phyloP scores from a whole-genome alignment of 805 yeast species.

The Kodamaea laetipori region DNA sequence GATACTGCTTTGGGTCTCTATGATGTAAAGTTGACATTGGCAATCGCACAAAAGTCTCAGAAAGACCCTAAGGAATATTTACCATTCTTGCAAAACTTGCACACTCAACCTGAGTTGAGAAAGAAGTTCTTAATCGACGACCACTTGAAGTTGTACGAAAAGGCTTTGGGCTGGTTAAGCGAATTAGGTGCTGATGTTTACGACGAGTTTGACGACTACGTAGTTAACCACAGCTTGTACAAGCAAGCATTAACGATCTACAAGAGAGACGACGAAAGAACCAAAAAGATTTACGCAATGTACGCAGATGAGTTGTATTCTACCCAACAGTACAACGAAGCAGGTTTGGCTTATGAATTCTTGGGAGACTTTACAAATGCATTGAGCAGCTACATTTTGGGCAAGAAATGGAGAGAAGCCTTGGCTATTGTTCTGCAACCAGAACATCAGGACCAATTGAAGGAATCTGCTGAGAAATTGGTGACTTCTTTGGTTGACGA shows the following conservation, averaged over 20 bases:
- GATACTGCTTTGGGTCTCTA: conserved; percentile 78
- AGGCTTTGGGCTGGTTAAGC: conserved; percentile 68
- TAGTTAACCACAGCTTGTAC: conserved; percentile 69
- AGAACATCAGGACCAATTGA: conserved; percentile 40
- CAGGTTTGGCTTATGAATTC: conserved; percentile 78
- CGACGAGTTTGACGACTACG: conserved; percentile 67
- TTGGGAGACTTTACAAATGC: conserved; percentile 61
- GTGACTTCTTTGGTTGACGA: conserved; percentile 62
- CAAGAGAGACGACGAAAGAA: conserved; percentile 55
- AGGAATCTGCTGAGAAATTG: conserved; percentile 58
- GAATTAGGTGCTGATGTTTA: conserved; percentile 42
- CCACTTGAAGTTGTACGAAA: conserved; percentile 62
- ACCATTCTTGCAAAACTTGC: conserved; percentile 83
- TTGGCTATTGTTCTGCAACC: conserved; percentile 55
- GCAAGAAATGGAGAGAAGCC: conserved; percentile 86
- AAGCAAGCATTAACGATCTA: conserved; percentile 65
- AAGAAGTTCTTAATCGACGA: conserved; percentile 79
- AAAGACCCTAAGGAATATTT: conserved; percentile 97
- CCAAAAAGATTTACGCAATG: conserved; percentile 52
- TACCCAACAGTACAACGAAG: conserved; percentile 63
- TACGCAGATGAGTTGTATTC: conserved; percentile 66
- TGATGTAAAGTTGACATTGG: conserved; percentile 75
- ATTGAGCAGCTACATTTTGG: conserved; percentile 65
- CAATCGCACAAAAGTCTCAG: conserved; percentile 93
- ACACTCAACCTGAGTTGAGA: conserved; percentile 65